These are phyloP conservation scores for Penicillium arizonense DNA, from an alignment of 495 filamentous ascomycete genomes.

Conservation along the genomic window DNA sequence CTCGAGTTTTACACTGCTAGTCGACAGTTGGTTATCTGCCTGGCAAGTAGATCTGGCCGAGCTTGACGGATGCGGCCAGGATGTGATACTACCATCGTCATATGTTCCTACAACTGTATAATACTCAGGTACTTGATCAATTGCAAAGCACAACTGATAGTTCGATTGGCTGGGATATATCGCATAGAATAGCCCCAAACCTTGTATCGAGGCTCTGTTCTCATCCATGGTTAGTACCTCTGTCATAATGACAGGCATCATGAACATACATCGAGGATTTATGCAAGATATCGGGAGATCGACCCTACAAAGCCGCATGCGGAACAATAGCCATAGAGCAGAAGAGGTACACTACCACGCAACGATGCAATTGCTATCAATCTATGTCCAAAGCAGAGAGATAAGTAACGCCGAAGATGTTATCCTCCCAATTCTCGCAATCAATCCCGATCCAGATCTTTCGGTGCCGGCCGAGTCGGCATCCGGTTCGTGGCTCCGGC, in stretches of 20 bases:
- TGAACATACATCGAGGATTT: neutral
- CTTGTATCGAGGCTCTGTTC: too few species aligned
- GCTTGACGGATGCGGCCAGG: too few species aligned
- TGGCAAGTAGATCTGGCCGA: too few species aligned
- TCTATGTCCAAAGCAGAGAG: conserved; percentile 18
- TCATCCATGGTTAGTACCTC: too few species aligned
- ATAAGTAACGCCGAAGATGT: neutral
- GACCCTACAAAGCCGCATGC: conserved; percentile 15
- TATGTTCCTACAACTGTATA: too few species aligned
- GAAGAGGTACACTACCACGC: conserved; percentile 4
- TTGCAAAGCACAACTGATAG: too few species aligned
- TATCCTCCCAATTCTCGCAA: neutral
- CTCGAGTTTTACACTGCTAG: neutral
- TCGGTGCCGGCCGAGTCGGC: conserved; percentile 11
- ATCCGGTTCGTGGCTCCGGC: conserved; percentile 24
- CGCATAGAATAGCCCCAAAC: too few species aligned
- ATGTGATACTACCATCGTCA: too few species aligned
- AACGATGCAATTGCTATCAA: conserved; percentile 19
- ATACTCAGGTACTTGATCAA: too few species aligned
- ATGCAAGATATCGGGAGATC: conserved; percentile 5
- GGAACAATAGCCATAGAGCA: conserved; percentile 18
- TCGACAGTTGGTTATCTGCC: too few species aligned
- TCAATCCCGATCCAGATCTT: conserved; percentile 6
- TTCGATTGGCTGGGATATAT: too few species aligned
- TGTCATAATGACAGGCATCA: too few species aligned